Conservation (phyloP, 768 basidiomycete genomes). For the Flagelloscypha sp. region DNA sequence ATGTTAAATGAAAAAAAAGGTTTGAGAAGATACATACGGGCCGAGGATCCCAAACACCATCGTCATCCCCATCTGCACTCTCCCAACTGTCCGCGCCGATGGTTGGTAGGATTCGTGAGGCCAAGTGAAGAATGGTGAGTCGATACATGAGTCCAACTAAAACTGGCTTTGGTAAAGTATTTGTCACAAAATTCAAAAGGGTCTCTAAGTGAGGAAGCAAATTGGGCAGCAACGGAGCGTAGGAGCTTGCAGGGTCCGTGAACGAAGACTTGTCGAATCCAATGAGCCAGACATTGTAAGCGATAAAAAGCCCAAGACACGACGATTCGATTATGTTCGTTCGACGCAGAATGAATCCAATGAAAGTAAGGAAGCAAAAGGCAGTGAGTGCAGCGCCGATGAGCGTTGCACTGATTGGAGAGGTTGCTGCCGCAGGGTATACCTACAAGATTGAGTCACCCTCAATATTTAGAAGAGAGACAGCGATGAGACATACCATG, state of each 20-base stretch:
- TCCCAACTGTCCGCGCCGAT: conserved; percentile 81
- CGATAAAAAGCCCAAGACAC: conserved; percentile 78
- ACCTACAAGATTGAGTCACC: conserved; percentile 35
- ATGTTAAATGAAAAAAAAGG: conserved; percentile 7
- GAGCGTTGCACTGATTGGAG: conserved; percentile 82
- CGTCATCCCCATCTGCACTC: conserved; percentile 50
- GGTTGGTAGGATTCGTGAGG: conserved; percentile 75
- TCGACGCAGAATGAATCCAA: conserved; percentile 80
- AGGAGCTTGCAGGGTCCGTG: conserved; percentile 66
- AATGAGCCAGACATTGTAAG: conserved; percentile 87
- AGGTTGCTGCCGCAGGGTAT: conserved; percentile 75
- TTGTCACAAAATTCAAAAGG: conserved; percentile 70
- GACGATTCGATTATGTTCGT: conserved; percentile 93
- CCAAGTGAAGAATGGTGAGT: conserved; percentile 70
- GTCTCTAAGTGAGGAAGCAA: conserved; percentile 77
- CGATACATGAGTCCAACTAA: conserved; percentile 74
- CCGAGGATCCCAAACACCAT: conserved; percentile 64
- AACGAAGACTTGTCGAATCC: conserved; percentile 70
- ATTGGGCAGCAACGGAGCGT: conserved; percentile 70
- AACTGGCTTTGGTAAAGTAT: conserved; percentile 81
- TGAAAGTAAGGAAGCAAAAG: conserved; percentile 83
- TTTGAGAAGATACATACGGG: conserved; percentile 40
- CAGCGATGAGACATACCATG: conserved; percentile 38
- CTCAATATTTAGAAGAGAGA: not conserved
- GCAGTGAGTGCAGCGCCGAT: conserved; percentile 83